Evolutionary conservation across 1,139 yeast species (phyloP), one percentile per base, ranked within the genome.

Genomic region (Candida sp.): DNA sequence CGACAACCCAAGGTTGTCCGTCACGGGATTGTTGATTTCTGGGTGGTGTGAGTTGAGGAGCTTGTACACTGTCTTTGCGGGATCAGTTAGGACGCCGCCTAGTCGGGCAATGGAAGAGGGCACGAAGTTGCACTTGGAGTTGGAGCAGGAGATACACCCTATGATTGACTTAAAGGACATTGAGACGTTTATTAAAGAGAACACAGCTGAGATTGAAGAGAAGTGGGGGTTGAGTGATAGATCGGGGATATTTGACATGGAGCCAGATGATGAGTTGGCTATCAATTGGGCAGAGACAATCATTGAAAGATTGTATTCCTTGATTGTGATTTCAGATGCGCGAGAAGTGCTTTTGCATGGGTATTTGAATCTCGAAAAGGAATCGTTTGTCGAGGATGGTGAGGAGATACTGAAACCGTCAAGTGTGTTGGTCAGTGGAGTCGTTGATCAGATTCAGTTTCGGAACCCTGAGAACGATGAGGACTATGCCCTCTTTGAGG

Each of bases 261-360:
- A 66, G 40, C 60, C 63, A 11, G 69, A 54, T 30, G 59, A 70
- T 48, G 50, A 55, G 7, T 53, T 73, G 43, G 74, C 75, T 1
- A 54, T 54, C 5, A 66, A 62, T 7, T 73, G 82, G 80, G 58
- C 67, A 23, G 69, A 68, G 28, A 65, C 66, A 40, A 62, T 71
- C 1, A 64, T 75, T 2, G 55, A 55, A 23, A 66, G 79, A 40
- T 53, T 84, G 30, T 61, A 70, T 23, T 65, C 68, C 12, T 62
- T 85, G 25, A 63, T 83, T 12, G 58, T 67, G 4, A 65, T 65
- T 7, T 84, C 88, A 0, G 79, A 79, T 51, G 84, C 88, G 1
- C 70, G 92, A 54, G 93, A 88, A 61, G 63, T 87, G 4, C 64
- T 83, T 48, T 77, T 84, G 5, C 88, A 85, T 63, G 81, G 82